These are phyloP conservation scores for Neurospora tetrasperma DNA, from an alignment of 495 filamentous ascomycete genomes.

Conservation along the genomic window DNA sequence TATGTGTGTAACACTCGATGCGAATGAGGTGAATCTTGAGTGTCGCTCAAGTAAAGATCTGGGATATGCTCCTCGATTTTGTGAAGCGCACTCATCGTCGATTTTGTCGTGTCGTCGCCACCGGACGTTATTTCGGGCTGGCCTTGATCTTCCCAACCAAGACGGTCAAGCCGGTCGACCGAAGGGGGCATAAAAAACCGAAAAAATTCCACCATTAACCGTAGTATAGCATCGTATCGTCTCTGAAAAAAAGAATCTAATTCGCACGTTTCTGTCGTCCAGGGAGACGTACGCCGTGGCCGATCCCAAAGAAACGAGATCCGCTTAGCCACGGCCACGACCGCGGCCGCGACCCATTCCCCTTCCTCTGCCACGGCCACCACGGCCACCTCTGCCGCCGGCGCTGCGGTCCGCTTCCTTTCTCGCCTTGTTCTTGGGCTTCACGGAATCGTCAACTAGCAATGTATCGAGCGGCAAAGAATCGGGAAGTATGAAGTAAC, in stretches of 20 bases:
- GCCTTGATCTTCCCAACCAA: neutral
- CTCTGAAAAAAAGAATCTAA: neutral
- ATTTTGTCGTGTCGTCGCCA: neutral
- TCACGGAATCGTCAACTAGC: constrained; percentile 88
- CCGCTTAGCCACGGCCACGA: constrained; percentile 12
- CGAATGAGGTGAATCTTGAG: neutral
- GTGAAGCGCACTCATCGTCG: neutral
- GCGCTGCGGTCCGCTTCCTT: constrained; percentile 71
- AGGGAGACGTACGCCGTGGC: neutral
- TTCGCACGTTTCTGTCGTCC: neutral
- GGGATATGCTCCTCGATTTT: neutral
- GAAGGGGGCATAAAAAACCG: neutral
- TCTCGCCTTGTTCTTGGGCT: constrained; percentile 98
- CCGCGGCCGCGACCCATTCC: constrained; percentile 13
- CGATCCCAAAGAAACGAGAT: neutral
- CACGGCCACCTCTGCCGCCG: constrained; percentile 47
- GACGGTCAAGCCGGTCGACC: neutral
- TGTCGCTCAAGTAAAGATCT: neutral
- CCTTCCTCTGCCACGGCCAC: constrained; percentile 53
- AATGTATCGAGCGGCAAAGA: constrained; percentile 88
- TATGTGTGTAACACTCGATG: neutral
- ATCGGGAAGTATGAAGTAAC: constrained; percentile 86
- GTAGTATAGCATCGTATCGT: neutral
- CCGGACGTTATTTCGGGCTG: neutral
- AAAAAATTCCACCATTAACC: neutral